Evolutionary conservation across 106 monocot species (phyloP).

Genomic region (Acanthochlamys bracteata): DNA sequence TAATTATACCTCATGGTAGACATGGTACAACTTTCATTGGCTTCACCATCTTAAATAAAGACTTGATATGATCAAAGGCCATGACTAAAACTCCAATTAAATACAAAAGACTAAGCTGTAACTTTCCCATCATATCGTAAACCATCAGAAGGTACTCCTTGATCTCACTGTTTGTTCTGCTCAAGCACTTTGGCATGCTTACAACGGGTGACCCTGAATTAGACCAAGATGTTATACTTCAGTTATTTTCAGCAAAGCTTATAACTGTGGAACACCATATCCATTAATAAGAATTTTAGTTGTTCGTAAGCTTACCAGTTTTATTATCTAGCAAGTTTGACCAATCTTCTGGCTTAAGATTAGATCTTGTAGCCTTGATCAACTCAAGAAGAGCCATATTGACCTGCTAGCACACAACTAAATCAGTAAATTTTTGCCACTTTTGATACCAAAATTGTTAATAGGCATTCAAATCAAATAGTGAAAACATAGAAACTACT

Average conservation of each 20-base stretch:
- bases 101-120: constrained; percentile 73
- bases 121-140: constrained; percentile 47
- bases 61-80: constrained; percentile 57
- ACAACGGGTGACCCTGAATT: constrained; percentile 24
- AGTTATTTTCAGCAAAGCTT: not conserved
- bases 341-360: constrained; percentile 37
- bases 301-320: constrained; percentile 33
- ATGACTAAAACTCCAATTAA: constrained; percentile 61
- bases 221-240: not conserved
- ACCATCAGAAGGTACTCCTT: constrained; percentile 20
- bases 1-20: constrained; percentile 16
- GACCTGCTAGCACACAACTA: constrained; percentile 36
- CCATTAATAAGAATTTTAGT: not conserved
- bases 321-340: constrained; percentile 27
- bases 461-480: not conserved
- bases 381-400: constrained; percentile 59
- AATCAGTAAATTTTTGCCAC: not conserved
- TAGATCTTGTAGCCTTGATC: constrained; percentile 68
- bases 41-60: constrained; percentile 29
- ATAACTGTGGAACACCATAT: not conserved
- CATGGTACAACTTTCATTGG: constrained; percentile 46
- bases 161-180: constrained; percentile 12
- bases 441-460: not conserved
- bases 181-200: constrained; percentile 16
- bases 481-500: too few relatives aligned